A percentile compares a stretch with the other conserved stretches of the same genome.
Evolutionary conservation across 2,329 filamentous ascomycete genomes (phyloP).

Genomic region (Paraphoma sp.): DNA sequence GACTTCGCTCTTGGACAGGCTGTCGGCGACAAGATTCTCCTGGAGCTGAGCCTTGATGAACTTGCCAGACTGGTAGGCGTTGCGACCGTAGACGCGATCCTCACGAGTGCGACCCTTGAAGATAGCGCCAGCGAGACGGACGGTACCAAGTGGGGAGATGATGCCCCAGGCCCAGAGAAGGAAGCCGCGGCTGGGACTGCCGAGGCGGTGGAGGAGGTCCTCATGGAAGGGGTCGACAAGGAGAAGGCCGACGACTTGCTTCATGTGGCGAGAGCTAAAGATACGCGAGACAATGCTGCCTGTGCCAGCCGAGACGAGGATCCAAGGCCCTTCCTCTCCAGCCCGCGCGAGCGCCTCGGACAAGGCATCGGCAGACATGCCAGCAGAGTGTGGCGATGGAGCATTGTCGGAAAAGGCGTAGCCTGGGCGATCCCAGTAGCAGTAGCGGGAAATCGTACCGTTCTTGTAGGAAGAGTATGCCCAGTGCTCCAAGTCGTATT

Average conservation of each 20-base stretch:
- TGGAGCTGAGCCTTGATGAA: constrained; percentile 90
- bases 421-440: constrained; percentile 93
- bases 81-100: constrained; percentile 84
- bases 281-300: constrained; percentile 90
- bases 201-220: constrained; percentile 75
- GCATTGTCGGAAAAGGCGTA: constrained; percentile 90
- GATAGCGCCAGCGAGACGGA: constrained; percentile 79
- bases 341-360: constrained; percentile 83
- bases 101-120: constrained; percentile 80
- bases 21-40: constrained; percentile 86
- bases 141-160: constrained; percentile 84
- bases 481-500: constrained; percentile 80
- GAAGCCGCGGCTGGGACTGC: constrained; percentile 75
- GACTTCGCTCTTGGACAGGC: constrained; percentile 84
- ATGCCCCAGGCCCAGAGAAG: constrained; percentile 84
- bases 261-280: constrained; percentile 82
- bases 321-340: constrained; percentile 86
- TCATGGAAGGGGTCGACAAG: constrained; percentile 91
- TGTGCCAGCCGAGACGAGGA: constrained; percentile 84
- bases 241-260: constrained; percentile 77
- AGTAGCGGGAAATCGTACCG: constrained; percentile 85
- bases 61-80: constrained; percentile 80
- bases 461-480: constrained; percentile 78
- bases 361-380: constrained; percentile 88
- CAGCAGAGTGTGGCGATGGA: constrained; percentile 89